Evolutionary conservation across 805 yeast species (phyloP).

Genomic region (Kodamaea restingae): DNA sequence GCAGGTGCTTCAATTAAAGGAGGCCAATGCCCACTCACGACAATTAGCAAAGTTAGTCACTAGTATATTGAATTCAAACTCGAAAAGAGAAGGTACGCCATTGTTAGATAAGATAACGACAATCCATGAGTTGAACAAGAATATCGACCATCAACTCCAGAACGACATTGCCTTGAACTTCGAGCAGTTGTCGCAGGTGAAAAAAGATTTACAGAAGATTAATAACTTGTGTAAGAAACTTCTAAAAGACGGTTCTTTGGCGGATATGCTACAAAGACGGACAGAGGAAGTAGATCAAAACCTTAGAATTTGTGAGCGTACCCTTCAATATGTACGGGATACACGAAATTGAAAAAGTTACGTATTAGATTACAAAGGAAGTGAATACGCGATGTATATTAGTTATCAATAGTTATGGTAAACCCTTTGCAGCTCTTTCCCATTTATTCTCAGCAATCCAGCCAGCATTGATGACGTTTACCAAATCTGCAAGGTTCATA

Average conservation of each 20-base stretch:
- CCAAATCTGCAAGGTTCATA: constrained; percentile 68
- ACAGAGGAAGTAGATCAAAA: constrained; percentile 72
- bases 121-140: constrained; percentile 35
- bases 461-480: constrained; percentile 72
- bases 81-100: constrained; percentile 19
- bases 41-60: constrained; percentile 23
- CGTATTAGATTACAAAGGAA: too few species aligned
- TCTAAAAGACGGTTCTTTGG: neutral
- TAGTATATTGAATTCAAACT: constrained; percentile 24
- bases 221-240: constrained; percentile 9
- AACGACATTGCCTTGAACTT: constrained; percentile 26
- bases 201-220: constrained; percentile 10
- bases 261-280: constrained; percentile 22
- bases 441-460: constrained; percentile 80
- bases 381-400: neutral
- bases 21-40: constrained; percentile 23
- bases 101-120: constrained; percentile 32
- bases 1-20: constrained; percentile 26
- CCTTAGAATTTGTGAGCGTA: constrained; percentile 63
- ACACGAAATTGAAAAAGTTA: neutral
- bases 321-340: constrained; percentile 18
- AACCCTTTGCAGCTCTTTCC: constrained; percentile 49
- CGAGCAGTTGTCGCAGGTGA: constrained; percentile 13
- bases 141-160: constrained; percentile 34
- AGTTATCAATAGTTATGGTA: constrained; percentile 15